phyloP scores from a whole-genome alignment of 2,329 filamentous ascomycete genomes.

The Ophiocordyceps robertsii region DNA sequence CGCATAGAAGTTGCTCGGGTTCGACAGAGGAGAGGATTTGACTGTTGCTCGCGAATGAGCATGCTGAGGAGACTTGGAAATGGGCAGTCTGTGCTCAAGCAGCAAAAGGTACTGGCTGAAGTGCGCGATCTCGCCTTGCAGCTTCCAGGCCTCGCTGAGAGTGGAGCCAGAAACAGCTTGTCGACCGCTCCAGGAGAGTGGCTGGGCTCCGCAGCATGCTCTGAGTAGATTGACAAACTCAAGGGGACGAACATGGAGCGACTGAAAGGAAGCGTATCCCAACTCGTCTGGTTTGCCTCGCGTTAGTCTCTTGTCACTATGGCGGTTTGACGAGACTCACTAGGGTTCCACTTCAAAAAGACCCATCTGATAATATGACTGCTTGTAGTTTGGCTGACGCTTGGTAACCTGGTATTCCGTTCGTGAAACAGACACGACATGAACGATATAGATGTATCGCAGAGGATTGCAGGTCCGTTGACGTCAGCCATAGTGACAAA shows the following conservation, averaged over 20 bases:
- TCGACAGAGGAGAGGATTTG: slow-evolving; percentile 10
- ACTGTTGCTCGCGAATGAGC: slow-evolving; percentile 2
- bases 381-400: slow-evolving; percentile 51
- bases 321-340: slow-evolving; percentile 31
- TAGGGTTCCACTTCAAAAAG: slow-evolving; percentile 68
- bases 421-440: slow-evolving; percentile 57
- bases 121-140: slow-evolving; percentile 25
- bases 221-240: slow-evolving; percentile 59
- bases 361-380: slow-evolving; percentile 72
- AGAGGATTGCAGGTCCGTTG: slow-evolving; percentile 63
- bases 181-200: slow-evolving; percentile 15
- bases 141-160: slow-evolving; percentile 33
- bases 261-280: slow-evolving; percentile 50
- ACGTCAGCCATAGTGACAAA: slow-evolving; percentile 68
- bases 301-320: neutral
- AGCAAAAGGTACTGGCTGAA: slow-evolving; percentile 43
- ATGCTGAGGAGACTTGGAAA: neutral
- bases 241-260: slow-evolving; percentile 47
- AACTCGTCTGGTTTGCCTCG: slow-evolving; percentile 39
- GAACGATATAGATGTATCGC: slow-evolving; percentile 65
- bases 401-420: slow-evolving; percentile 54
- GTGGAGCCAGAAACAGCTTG: slow-evolving; percentile 30
- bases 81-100: slow-evolving; percentile 19
- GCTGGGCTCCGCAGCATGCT: slow-evolving; percentile 46
- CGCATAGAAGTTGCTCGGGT: slow-evolving; percentile 21